Conservation (phyloP, 1,139 yeast genomes). For the Pichia sp. region DNA sequence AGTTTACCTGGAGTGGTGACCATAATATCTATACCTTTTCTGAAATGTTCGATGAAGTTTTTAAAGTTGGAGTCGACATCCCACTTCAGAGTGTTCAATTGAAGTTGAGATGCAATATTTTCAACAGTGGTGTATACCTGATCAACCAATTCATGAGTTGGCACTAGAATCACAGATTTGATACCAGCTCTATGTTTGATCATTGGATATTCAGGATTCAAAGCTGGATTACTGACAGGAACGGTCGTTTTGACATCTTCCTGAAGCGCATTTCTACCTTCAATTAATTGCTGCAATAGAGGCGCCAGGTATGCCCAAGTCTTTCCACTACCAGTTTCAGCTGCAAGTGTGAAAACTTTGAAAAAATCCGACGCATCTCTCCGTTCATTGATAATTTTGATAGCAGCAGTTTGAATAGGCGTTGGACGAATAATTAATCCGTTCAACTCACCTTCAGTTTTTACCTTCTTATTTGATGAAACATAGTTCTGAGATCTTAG, state of each 20-base stretch:
- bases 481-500: slow-evolving; percentile 28
- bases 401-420: slow-evolving; percentile 53
- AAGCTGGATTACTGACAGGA: neutral
- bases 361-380: slow-evolving; percentile 31
- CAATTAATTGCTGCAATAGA: slow-evolving; percentile 43
- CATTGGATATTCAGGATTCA: slow-evolving; percentile 3
- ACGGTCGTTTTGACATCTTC: slow-evolving; percentile 13
- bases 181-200: slow-evolving; percentile 32
- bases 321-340: slow-evolving; percentile 96
- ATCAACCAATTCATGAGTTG: slow-evolving; percentile 81
- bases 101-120: slow-evolving; percentile 32
- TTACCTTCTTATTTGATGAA: slow-evolving; percentile 37
- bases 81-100: slow-evolving; percentile 50
- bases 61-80: slow-evolving; percentile 31
- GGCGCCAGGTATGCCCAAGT: slow-evolving; percentile 88
- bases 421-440: slow-evolving; percentile 42
- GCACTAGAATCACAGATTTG: slow-evolving; percentile 67
- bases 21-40: slow-evolving; percentile 59
- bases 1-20: slow-evolving; percentile 80
- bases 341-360: slow-evolving; percentile 74
- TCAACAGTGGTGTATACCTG: slow-evolving; percentile 59
- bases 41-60: slow-evolving; percentile 40
- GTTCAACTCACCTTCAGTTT: slow-evolving; percentile 24
- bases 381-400: slow-evolving; percentile 36
- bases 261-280: slow-evolving; percentile 29